Evolutionary conservation across 2,329 filamentous ascomycete species (phyloP).

Genomic region (Talaromyces sp.): DNA sequence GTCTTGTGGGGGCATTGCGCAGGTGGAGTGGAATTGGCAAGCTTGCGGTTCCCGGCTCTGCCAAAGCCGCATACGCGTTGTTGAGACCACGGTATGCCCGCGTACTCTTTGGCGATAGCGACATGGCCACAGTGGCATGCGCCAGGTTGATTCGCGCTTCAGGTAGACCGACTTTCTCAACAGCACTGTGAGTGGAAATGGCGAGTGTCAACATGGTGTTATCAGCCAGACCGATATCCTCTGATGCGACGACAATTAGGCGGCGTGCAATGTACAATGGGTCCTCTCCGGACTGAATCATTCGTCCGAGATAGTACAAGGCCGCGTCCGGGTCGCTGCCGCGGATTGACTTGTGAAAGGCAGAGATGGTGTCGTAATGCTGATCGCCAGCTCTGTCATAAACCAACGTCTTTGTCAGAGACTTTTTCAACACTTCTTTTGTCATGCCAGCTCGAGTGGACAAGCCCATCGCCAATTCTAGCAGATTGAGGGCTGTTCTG

Average conservation of each 20-base stretch:
- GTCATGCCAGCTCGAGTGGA: conserved; percentile 62
- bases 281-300: conserved; percentile 93
- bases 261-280: conserved; percentile 86
- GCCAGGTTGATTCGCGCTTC: conserved; percentile 90
- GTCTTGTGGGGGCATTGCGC: conserved; percentile 80
- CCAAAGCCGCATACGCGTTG: conserved; percentile 71
- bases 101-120: conserved; percentile 78
- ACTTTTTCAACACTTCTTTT: conserved; percentile 69
- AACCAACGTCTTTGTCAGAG: conserved; percentile 85
- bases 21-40: conserved; percentile 82
- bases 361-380: conserved; percentile 96
- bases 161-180: conserved; percentile 90
- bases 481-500: conserved; percentile 82
- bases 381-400: conserved; percentile 94
- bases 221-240: conserved; percentile 89
- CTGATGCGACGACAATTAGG: conserved; percentile 89
- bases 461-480: conserved; percentile 81
- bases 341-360: conserved; percentile 92
- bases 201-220: conserved; percentile 77
- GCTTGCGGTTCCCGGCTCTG: conserved; percentile 76
- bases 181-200: conserved; percentile 77
- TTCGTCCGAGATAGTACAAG: conserved; percentile 89
- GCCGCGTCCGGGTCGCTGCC: conserved; percentile 82
- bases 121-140: conserved; percentile 77
- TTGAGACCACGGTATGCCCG: conserved; percentile 76